phyloP scores from a whole-genome alignment of 352 stramenopile species.

The Phytophthora crassamura region DNA sequence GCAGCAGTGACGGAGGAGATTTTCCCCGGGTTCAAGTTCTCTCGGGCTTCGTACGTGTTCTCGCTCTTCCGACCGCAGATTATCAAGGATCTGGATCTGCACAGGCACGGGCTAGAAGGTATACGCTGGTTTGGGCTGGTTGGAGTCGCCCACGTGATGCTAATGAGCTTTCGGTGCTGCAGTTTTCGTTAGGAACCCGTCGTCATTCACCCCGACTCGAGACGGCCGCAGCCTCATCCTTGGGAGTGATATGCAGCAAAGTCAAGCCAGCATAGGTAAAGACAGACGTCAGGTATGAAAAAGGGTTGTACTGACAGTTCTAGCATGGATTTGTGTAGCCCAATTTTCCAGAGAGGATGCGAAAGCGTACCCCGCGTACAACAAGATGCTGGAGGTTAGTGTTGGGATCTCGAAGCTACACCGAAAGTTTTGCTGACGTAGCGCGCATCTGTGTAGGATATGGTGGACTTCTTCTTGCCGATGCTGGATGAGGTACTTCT shows the following conservation, averaged over 20 bases:
- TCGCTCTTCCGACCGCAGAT: constrained; percentile 91
- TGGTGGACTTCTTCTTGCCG: constrained; percentile 83
- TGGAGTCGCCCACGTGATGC: too few species aligned
- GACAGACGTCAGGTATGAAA: background rate
- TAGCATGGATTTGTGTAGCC: constrained; percentile 36
- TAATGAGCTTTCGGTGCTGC: background rate
- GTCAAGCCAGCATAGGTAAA: constrained; percentile 78
- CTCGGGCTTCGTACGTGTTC: constrained; percentile 91
- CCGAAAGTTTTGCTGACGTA: background rate
- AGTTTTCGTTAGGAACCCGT: constrained; percentile 86
- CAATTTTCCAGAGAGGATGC: constrained; percentile 87
- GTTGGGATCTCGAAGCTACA: background rate
- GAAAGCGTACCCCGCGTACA: constrained; percentile 84
- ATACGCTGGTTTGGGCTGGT: background rate
- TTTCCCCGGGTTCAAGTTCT: constrained; percentile 92
- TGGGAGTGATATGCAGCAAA: constrained; percentile 74
- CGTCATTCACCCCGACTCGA: constrained; percentile 88
- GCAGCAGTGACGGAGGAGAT: constrained; percentile 93
- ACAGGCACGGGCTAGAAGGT: constrained; percentile 82
- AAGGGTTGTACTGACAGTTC: background rate
- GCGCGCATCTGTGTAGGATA: constrained; percentile 40
- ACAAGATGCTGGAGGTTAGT: constrained; percentile 74
- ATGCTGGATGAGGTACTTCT: constrained; percentile 80
- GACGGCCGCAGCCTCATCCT: constrained; percentile 84
- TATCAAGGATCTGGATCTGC: constrained; percentile 88